Percentiles rank a stretch among this genome's conserved stretches.
Evolutionary conservation across 2,329 filamentous ascomycete genomes (phyloP).

Genomic region (Ampelomyces quisqualis): DNA sequence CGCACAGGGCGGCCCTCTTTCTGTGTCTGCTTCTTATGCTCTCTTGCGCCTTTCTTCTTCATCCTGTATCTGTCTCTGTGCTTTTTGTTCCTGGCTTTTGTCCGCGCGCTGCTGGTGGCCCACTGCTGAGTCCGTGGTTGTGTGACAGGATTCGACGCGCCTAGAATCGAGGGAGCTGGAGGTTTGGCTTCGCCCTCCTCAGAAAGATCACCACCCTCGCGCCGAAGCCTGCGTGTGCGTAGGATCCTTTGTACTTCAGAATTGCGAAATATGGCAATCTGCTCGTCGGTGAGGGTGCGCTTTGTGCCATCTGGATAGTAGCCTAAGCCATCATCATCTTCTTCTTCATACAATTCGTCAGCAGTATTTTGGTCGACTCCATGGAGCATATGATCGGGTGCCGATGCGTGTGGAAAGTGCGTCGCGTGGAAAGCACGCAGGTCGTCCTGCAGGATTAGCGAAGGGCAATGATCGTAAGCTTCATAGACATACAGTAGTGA

Average conservation of each 20-base stretch:
- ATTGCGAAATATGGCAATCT: constrained; percentile 87
- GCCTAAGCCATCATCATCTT: constrained; percentile 71
- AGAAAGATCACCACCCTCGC: constrained; percentile 23
- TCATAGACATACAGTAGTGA: constrained; percentile 33
- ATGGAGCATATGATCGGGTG: constrained; percentile 38
- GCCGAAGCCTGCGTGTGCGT: constrained; percentile 28
- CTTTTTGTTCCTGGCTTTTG: constrained; percentile 28
- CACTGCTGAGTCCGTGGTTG: constrained; percentile 29
- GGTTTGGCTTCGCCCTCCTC: constrained; percentile 13
- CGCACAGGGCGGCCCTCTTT: constrained; percentile 12
- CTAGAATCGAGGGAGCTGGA: too few relatives aligned
- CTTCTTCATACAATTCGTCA: constrained; percentile 40
- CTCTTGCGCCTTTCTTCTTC: constrained; percentile 25
- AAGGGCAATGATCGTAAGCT: constrained; percentile 1
- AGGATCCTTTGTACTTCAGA: constrained; percentile 77
- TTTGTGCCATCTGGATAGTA: constrained; percentile 86
- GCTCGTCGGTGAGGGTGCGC: constrained; percentile 85
- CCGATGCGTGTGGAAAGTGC: constrained; percentile 46
- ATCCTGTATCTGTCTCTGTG: constrained; percentile 27
- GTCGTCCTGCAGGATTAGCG: constrained; percentile 43
- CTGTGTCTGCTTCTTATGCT: constrained; percentile 20
- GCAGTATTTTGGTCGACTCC: constrained; percentile 33
- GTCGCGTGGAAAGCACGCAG: constrained; percentile 46
- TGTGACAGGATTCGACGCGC: constrained; percentile 4
- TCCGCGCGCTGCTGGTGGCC: constrained; percentile 27